Base-by-base conservation (phyloP, 352 stramenopile species). In the Salisapilia sapeloensis region DNA sequence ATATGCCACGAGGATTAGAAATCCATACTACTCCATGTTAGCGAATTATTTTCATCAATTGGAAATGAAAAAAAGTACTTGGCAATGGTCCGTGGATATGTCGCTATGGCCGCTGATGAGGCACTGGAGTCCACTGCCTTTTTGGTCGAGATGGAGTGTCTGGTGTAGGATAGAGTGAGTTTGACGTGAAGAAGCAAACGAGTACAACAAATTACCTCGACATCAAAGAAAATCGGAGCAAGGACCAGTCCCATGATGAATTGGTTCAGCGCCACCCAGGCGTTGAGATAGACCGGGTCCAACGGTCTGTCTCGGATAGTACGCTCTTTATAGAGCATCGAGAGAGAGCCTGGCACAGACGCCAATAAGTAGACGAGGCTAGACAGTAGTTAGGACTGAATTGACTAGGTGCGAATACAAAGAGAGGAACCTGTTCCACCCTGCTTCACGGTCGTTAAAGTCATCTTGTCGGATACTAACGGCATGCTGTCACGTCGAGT, bases 261-360 rank as follows among this genome's bases (percentile, higher is more conserved):
- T 34, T 91, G 72, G 40, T 84, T 85, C 3, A 89, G 62, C 1
- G 70, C 62, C 14, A 91, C 72, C 76, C 76, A 91, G 0, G 76
- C 74, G 25, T 91, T 91, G 16, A 91, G 48, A 35, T 91, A 91
- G 21, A 72, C 61, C 53, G 87, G 81, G 38, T 91, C 67, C 62
- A 91, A 81, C 19, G 76, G 76, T 31, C 85, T 70, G 29, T 82
- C 56, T 17, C 66, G 62, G 42, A 91, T 85, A 9, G 64, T 45
- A 7, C 56, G 65, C 36, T 91, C 76, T 33, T 91, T 91, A 50
- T 91, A 91, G 24, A 89, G 44, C 60, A 87, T 85, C 8, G 72
- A 89, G n/a, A 87, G 25, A 0, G 76, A 55, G 2, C 69, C 72
- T 6, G 74, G 76, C 9, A 92, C 45, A 6, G 74, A 69, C 12